phyloP scores from a whole-genome alignment of 352 stramenopile species.

The Pythium scleroteichum region DNA sequence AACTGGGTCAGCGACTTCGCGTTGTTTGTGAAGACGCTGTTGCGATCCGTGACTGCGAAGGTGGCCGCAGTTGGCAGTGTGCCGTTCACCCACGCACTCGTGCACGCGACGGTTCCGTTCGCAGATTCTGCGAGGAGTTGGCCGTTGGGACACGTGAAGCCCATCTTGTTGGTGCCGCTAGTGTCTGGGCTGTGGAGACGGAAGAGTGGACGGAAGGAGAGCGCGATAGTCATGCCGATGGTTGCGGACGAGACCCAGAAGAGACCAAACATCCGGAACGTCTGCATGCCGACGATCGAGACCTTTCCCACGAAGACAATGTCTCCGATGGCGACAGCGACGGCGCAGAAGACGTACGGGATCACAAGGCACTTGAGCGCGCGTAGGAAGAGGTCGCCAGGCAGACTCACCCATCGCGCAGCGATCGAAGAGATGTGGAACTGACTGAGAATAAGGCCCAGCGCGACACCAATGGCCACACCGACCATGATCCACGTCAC shows the following conservation, averaged over 20 bases:
- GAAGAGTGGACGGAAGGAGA: conserved; percentile 65
- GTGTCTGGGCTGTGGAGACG: conserved; percentile 20
- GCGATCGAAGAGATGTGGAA: conserved; percentile 44
- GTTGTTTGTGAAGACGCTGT: conserved; percentile 44
- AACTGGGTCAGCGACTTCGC: conserved; percentile 41
- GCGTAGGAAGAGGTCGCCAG: conserved; percentile 73
- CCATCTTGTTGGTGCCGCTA: conserved; percentile 34
- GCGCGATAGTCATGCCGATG: conserved; percentile 54
- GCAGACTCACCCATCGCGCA: conserved; percentile 63
- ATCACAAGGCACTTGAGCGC: conserved; percentile 78
- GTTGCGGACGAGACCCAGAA: conserved; percentile 52
- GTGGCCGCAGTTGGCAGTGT: conserved; percentile 16
- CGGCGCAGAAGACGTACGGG: conserved; percentile 80
- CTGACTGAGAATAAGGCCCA: conserved; percentile 51
- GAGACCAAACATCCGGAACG: conserved; percentile 56
- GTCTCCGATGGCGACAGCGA: conserved; percentile 73
- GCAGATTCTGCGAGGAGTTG: conserved; percentile 27
- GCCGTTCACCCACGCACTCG: background rate
- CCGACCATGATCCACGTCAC: conserved; percentile 55
- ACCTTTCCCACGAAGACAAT: conserved; percentile 78
- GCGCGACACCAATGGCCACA: conserved; percentile 42
- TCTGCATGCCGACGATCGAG: conserved; percentile 65
- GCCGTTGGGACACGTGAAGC: conserved; percentile 53
- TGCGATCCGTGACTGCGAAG: conserved; percentile 52
- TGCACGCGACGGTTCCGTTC: conserved; percentile 20